Evolutionary conservation across 2,329 filamentous ascomycete genomes (phyloP), one percentile per base, ranked within the genome.

Genomic region (Penicillium sp.): DNA sequence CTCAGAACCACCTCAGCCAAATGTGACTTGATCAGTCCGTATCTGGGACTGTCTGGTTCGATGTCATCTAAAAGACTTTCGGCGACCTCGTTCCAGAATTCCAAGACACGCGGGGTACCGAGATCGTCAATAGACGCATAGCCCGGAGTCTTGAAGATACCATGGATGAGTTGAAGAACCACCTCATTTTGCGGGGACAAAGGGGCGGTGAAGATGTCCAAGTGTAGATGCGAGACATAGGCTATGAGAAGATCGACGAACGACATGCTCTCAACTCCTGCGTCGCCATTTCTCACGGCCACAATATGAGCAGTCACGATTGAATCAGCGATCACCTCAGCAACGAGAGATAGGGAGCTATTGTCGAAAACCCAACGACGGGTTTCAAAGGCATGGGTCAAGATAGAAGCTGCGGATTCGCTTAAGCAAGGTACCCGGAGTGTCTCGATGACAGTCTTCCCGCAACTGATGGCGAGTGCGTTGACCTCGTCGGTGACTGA

Each of bases 51-150:
- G n/a, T 63, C 63, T 6, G 59, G 44, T 10, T 71, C 61, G 32
- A 71, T 46, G 31, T 67, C 56, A 36, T 73, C 72, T 36, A 68
- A 67, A 8, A 76, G 54, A 45, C 68, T 66, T 48, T 76, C 74
- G 9, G 74, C 75, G 38, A 67, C 69, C 45, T 73, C 71, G 21
- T 72, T 73, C 73, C 70, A 78, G 60, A 69, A 77, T 55, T 77
- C 75, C n/a, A 77, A 55, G 9, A 72, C 66, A 34, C 71, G 56
- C 4, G 71, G 67, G 27, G 69, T 69, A 27, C 70, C 72, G 27
- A 64, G 56, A 48, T 76, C 74, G 14, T 76, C 74, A 27, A 76
- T 72, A 21, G 68, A 70, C 3, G 72, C 70, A 59, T 71, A 73
- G 1, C 74, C 75, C 16, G 75, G 72, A 0, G 68, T 69, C 48